A percentile compares a stretch with the other conserved stretches of the same genome.
These are phyloP conservation scores for Pseudonitzschia delicatissima DNA, from an alignment of 108 stramenopile species.

Conservation along the genomic window DNA sequence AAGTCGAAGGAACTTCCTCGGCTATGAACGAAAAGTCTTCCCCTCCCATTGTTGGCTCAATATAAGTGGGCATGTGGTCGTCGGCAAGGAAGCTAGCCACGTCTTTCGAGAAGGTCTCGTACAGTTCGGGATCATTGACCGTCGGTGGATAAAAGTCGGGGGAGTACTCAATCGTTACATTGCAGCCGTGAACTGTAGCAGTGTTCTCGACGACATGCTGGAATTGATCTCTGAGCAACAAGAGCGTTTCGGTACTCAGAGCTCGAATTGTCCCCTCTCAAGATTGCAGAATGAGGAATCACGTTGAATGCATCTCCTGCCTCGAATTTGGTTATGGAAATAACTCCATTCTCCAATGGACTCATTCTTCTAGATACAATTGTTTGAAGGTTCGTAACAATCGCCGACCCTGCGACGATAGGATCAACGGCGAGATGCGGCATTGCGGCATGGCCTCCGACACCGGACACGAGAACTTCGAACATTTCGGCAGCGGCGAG, in stretches of 20 bases:
- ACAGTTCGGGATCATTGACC: slow-evolving; percentile 76
- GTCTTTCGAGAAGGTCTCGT: slow-evolving; percentile 50
- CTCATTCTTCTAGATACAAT: slow-evolving; percentile 66
- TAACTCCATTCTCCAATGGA: slow-evolving; percentile 80
- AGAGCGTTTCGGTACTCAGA: slow-evolving; percentile 66
- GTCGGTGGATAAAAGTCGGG: slow-evolving; percentile 88
- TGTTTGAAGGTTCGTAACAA: slow-evolving; percentile 85
- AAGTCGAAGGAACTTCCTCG: slow-evolving; percentile 68
- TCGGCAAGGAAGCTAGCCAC: slow-evolving; percentile 68
- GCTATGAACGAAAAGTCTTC: slow-evolving; percentile 91
- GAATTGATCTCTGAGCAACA: slow-evolving; percentile 53
- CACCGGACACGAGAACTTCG: slow-evolving; percentile 71
- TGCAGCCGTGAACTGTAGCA: slow-evolving; percentile 73
- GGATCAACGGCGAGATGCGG: slow-evolving; percentile 85
- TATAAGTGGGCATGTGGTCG: slow-evolving; percentile 31
- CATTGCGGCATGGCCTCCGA: slow-evolving; percentile 94
- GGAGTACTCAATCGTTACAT: slow-evolving; percentile 52
- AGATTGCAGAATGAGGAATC: slow-evolving; percentile 58
- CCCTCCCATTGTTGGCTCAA: slow-evolving; percentile 89
- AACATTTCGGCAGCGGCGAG: slow-evolving; percentile 84
- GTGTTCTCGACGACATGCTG: slow-evolving; percentile 55
- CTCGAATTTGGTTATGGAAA: slow-evolving; percentile 61
- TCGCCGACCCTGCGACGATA: slow-evolving; percentile 74
- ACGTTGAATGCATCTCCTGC: slow-evolving; percentile 81
- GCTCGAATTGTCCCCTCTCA: slow-evolving; percentile 88